phyloP scores from a whole-genome alignment of 768 basidiomycete genomes.

The Naganishia onofrii region DNA sequence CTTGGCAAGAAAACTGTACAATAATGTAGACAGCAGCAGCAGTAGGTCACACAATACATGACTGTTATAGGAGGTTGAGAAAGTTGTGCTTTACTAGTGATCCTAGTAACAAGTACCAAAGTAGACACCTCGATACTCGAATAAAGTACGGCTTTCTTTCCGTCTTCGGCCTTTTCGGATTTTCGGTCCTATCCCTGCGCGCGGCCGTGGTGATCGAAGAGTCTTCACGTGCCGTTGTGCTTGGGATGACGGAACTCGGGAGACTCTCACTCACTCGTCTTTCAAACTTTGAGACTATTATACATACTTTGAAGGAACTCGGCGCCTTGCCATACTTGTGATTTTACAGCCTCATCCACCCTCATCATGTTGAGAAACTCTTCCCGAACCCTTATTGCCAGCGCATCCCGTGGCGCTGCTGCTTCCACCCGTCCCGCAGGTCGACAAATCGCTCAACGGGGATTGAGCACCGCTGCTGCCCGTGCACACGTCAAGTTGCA shows the following conservation, averaged over 20 bases:
- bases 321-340: background rate
- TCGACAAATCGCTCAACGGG: slow-evolving; percentile 23
- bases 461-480: slow-evolving; percentile 19
- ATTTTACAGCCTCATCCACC: background rate
- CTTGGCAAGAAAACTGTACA: no score
- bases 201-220: slow-evolving; percentile 8
- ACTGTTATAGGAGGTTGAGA: no score
- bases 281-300: background rate
- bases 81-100: no score
- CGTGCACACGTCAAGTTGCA: background rate
- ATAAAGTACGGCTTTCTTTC: slow-evolving; percentile 11
- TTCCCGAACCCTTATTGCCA: slow-evolving; percentile 23
- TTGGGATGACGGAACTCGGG: background rate
- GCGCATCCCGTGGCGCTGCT: slow-evolving; percentile 21
- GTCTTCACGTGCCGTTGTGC: slow-evolving; percentile 1
- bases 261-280: background rate
- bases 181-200: slow-evolving; percentile 3
- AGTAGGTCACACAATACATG: no score
- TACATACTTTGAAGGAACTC: background rate
- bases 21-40: no score
- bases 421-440: slow-evolving; percentile 6
- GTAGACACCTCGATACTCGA: no score
- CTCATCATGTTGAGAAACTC: slow-evolving; percentile 31
- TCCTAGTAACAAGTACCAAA: no score
- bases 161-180: background rate